Conservation (phyloP, 176 grass and related monocot genomes). For the Musa schizocarpa region DNA sequence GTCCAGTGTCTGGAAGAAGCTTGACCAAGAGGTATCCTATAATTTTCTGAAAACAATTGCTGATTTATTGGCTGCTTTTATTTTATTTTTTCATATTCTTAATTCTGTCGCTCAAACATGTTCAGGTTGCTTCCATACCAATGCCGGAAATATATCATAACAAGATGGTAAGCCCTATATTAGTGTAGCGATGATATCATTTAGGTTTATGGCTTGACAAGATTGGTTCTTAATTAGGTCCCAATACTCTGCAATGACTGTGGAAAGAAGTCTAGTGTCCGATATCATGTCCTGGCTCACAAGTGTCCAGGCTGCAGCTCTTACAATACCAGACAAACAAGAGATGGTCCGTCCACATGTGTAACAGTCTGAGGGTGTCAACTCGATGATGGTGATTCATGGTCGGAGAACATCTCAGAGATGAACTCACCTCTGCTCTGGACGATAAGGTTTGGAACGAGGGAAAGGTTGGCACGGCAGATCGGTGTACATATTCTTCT, state of each 20-base stretch:
- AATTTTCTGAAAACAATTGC: not conserved
- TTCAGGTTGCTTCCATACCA: constrained; percentile 58
- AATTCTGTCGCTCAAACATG: not conserved
- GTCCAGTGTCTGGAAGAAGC: constrained; percentile 50
- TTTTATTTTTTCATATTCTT: not conserved
- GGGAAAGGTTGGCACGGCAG: too few relatives aligned
- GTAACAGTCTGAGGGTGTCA: not conserved
- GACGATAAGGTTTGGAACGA: too few relatives aligned
- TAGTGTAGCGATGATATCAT: not conserved
- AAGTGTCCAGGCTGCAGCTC: constrained; percentile 67
- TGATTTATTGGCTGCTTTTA: too few relatives aligned
- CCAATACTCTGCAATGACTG: constrained; percentile 92
- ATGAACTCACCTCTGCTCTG: too few relatives aligned
- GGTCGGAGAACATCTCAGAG: too few relatives aligned
- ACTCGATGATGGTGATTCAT: too few relatives aligned
- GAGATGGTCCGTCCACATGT: constrained; percentile 13
- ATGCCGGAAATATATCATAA: constrained; percentile 68
- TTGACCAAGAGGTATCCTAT: constrained; percentile 52
- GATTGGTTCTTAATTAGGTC: constrained; percentile 36
- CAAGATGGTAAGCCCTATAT: constrained; percentile 66
- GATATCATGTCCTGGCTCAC: constrained; percentile 67
- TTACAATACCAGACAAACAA: constrained; percentile 72
- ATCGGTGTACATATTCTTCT: too few relatives aligned
- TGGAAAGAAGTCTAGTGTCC: constrained; percentile 44
- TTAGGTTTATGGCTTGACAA: not conserved